Conservation (phyloP, 768 basidiomycete genomes). For the Trametes elegans region DNA sequence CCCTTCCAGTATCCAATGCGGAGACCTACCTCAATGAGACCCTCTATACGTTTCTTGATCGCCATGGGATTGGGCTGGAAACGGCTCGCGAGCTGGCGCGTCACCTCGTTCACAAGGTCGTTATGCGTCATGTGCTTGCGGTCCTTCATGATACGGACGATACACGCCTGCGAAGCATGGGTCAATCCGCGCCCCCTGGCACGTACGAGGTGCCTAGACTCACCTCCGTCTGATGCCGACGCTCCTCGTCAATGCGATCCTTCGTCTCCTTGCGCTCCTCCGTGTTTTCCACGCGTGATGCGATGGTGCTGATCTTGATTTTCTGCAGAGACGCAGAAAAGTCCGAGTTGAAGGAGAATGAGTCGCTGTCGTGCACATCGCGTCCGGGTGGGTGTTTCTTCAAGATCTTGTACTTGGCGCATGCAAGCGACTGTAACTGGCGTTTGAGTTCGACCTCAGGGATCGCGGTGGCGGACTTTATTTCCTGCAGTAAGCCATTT, state of each 20-base stretch:
- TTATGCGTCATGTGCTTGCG: conserved; percentile 86
- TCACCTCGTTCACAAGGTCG: conserved; percentile 88
- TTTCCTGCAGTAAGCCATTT: conserved; percentile 58
- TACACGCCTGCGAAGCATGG: conserved; percentile 70
- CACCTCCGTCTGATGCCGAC: conserved; percentile 88
- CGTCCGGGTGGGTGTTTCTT: conserved; percentile 89
- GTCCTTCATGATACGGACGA: conserved; percentile 98
- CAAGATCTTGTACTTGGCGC: conserved; percentile 89
- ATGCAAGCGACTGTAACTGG: conserved; percentile 94
- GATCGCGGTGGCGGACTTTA: conserved; percentile 72
- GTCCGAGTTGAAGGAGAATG: conserved; percentile 84
- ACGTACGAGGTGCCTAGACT: too few relatives aligned
- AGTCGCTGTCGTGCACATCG: conserved; percentile 72
- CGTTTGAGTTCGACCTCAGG: conserved; percentile 79
- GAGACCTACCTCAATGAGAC: conserved; percentile 79
- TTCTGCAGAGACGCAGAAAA: conserved; percentile 83
- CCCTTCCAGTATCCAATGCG: not conserved
- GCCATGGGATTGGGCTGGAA: conserved; percentile 83
- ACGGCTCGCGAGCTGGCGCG: conserved; percentile 76
- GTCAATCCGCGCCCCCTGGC: not conserved
- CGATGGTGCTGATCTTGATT: conserved; percentile 91
- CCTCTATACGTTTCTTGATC: conserved; percentile 94
- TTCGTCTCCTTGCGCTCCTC: conserved; percentile 91
- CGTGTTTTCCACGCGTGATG: conserved; percentile 80
- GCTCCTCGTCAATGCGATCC: conserved; percentile 88